Evolutionary conservation across 345 rosid genomes (phyloP), one percentile per base, ranked within the genome.

Genomic region (Corchorus olitorius): DNA sequence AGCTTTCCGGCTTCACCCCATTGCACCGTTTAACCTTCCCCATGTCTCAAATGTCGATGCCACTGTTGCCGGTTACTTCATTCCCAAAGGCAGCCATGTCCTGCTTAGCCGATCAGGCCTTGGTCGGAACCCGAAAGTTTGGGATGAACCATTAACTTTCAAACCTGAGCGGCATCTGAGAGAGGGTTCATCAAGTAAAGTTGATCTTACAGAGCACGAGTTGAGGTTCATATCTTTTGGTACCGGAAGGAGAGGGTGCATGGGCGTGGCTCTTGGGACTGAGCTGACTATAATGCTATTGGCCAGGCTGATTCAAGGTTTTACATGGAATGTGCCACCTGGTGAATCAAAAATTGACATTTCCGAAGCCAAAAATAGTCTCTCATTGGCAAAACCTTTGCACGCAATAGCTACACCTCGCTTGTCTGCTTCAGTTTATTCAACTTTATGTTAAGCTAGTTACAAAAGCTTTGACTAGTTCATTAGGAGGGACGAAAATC

Each of bases 51-150:
- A n/a, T n/a, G n/a, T n/a, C n/a, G n/a, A n/a, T n/a, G n/a, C n/a
- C n/a, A n/a, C n/a, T n/a, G n/a, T n/a, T n/a, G n/a, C n/a, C n/a
- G n/a, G n/a, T n/a, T n/a, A n/a, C n/a, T n/a, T n/a, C n/a, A n/a
- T n/a, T n/a, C n/a, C n/a, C n/a, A n/a, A n/a, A n/a, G n/a, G n/a
- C n/a, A n/a, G n/a, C n/a, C n/a, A 49, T 16, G 73, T 69, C 37
- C 3, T 69, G 2, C 20, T 69, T 5, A 69, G 73, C 9, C 73
- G 73, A 14, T 0, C 4, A 6, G 73, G 58, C 6, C 59, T 69
- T 4, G 73, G 70, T 8, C 34, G 70, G 70, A 43, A 69, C 73
- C 73, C 73, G 0, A 69, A 27, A 17, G 43, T 49, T 49, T 69
- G 73, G 73, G 73, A 69, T 10, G 59, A 69, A 7, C 73, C 73